Conservation (phyloP, 2,329 filamentous ascomycete genomes). For the Ramularia endophylla region DNA sequence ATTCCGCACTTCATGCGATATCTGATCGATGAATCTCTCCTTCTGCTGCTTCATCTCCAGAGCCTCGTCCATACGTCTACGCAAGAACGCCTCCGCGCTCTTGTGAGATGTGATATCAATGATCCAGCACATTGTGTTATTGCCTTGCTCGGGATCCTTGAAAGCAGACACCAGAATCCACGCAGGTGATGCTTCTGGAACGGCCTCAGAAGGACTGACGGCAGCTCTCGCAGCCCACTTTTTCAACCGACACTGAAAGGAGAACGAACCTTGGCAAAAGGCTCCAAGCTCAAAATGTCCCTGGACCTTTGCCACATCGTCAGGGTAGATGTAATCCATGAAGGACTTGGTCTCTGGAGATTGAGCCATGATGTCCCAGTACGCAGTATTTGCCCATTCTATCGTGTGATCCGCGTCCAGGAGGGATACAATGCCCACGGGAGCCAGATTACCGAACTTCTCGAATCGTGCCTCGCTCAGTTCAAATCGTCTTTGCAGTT, state of each 20-base stretch:
- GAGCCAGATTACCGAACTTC: conserved; percentile 16
- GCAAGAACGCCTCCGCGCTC: conserved; percentile 38
- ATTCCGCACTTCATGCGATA: conserved; percentile 39
- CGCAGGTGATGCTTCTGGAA: conserved; percentile 7
- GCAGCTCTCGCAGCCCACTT: conserved; percentile 11
- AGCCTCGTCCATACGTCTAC: conserved; percentile 34
- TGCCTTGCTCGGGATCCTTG: conserved; percentile 10
- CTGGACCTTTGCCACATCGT: conserved; percentile 11
- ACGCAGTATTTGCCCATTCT: conserved; percentile 18
- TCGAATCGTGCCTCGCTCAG: conserved; percentile 12
- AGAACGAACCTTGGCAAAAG: conserved; percentile 11
- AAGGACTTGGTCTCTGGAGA: conserved; percentile 11
- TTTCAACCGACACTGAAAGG: conserved; percentile 18
- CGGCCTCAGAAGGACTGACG: conserved; percentile 6
- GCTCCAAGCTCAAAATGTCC: conserved; percentile 10
- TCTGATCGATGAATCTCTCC: conserved; percentile 29
- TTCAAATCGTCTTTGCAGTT: conserved; percentile 11
- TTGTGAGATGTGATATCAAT: conserved; percentile 43
- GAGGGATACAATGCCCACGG: conserved; percentile 11
- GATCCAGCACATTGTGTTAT: conserved; percentile 22
- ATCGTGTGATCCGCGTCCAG: conserved; percentile 11
- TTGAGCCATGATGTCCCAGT: conserved; percentile 12
- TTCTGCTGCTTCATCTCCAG: conserved; percentile 30
- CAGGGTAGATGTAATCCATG: conserved; percentile 12
- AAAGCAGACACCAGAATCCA: conserved; percentile 17